A percentile compares a stretch with the other conserved stretches of the same genome.
Evolutionary conservation across 768 basidiomycete species (phyloP).

Genomic region (Hericium rajendrae): DNA sequence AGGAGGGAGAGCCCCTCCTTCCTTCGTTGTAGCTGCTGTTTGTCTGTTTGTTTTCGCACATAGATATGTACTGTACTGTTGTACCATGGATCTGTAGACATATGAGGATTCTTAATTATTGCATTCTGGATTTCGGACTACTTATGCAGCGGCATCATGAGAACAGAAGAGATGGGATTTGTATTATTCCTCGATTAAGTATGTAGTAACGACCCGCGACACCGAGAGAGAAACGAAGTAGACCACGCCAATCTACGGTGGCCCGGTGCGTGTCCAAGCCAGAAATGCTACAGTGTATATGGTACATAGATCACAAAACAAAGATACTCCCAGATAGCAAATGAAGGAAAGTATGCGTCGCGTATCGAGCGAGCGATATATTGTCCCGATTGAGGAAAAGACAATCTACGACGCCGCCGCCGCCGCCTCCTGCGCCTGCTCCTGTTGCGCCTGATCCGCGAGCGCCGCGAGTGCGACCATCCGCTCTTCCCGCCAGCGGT

Average conservation of each 20-base stretch:
- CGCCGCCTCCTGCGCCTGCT: neutral
- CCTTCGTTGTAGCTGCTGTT: neutral
- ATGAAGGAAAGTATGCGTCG: neutral
- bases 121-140: too few relatives aligned
- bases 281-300: neutral
- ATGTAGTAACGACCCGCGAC: too few relatives aligned
- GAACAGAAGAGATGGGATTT: too few relatives aligned
- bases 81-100: neutral
- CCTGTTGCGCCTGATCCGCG: neutral
- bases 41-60: neutral
- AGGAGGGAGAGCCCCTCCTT: slow-evolving; percentile 14
- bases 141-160: too few relatives aligned
- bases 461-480: slow-evolving; percentile 14
- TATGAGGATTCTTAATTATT: too few relatives aligned
- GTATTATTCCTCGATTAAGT: too few relatives aligned
- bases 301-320: neutral
- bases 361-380: neutral
- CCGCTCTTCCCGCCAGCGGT: slow-evolving; percentile 57
- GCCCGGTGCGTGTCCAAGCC: too few relatives aligned
- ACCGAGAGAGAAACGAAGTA: neutral
- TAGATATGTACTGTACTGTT: neutral
- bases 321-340: neutral
- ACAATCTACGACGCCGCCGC: neutral
- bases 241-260: too few relatives aligned
- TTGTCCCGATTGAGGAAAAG: neutral